A percentile compares a stretch with the other conserved stretches of the same genome.
These are phyloP conservation scores for Dictyostelium purpureum DNA, from an alignment of 78 protist species.

Conservation along the genomic window DNA sequence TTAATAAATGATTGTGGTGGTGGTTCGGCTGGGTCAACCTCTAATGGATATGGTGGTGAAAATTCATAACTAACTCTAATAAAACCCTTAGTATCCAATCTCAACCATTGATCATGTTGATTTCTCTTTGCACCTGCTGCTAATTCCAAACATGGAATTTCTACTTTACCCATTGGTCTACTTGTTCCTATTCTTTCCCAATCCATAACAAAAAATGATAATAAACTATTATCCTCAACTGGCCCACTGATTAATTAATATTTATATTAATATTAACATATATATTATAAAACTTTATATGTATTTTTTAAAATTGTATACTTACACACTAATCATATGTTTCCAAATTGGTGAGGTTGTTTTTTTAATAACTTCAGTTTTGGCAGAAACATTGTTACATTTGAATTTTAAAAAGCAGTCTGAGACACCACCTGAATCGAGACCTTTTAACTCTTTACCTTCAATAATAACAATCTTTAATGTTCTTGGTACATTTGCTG, in stretches of 20 bases:
- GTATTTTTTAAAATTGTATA: neutral
- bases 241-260: neutral
- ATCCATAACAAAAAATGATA: conserved; percentile 11
- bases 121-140: neutral
- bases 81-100: conserved; percentile 16
- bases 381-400: neutral
- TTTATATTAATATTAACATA: neutral
- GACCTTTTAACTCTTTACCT: conserved; percentile 4
- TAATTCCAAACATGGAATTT: neutral
- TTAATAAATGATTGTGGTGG: neutral
- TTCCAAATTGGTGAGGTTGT: conserved; percentile 25
- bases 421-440: neutral
- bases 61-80: conserved; percentile 6
- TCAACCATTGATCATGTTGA: conserved; percentile 25
- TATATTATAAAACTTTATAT: neutral
- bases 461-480: neutral
- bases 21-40: neutral
- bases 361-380: conserved; percentile 46
- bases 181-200: conserved; percentile 45
- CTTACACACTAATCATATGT: neutral
- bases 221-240: neutral
- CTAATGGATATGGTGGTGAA: conserved; percentile 26
- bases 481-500: too few relatives aligned
- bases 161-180: neutral
- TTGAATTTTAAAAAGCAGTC: conserved; percentile 20